Evolutionary conservation across 2,329 filamentous ascomycete species (phyloP).

Genomic region (Lasiodiplodia theobromae): DNA sequence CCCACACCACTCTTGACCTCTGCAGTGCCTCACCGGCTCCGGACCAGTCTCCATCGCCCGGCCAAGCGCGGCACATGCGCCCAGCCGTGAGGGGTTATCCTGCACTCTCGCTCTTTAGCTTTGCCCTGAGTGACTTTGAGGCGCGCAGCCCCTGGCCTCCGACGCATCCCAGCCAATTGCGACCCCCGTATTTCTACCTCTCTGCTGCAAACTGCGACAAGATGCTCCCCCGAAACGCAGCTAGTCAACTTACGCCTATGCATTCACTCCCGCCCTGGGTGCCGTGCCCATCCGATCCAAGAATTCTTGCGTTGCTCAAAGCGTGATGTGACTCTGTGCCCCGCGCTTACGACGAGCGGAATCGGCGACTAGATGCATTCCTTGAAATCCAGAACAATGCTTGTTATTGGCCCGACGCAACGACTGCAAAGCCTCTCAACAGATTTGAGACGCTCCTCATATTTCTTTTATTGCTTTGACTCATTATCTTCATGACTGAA

Average conservation of each 20-base stretch:
- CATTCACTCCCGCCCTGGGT: background rate
- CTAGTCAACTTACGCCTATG: conserved; percentile 5
- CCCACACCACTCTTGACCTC: conserved; percentile 9
- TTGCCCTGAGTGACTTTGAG: background rate
- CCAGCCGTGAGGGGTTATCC: conserved; percentile 5
- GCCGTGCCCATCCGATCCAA: background rate
- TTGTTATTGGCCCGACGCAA: background rate
- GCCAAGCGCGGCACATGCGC: conserved; percentile 9
- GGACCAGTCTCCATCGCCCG: conserved; percentile 4
- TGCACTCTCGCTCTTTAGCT: background rate
- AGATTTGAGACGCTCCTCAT: background rate
- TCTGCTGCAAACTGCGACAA: background rate
- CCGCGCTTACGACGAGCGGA: background rate
- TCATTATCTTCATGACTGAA: background rate
- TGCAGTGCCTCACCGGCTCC: background rate
- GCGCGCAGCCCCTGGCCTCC: background rate
- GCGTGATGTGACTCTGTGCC: background rate
- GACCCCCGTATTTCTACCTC: background rate
- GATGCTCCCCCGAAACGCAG: conserved; percentile 10
- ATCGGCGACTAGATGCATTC: background rate
- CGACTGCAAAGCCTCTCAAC: background rate
- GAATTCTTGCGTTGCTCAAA: background rate
- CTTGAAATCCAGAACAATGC: background rate
- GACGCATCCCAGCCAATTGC: conserved; percentile 4
- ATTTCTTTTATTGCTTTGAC: background rate